Evolutionary conservation across 2,329 filamentous ascomycete genomes (phyloP).

Genomic region (Canariomyces notabilis): DNA sequence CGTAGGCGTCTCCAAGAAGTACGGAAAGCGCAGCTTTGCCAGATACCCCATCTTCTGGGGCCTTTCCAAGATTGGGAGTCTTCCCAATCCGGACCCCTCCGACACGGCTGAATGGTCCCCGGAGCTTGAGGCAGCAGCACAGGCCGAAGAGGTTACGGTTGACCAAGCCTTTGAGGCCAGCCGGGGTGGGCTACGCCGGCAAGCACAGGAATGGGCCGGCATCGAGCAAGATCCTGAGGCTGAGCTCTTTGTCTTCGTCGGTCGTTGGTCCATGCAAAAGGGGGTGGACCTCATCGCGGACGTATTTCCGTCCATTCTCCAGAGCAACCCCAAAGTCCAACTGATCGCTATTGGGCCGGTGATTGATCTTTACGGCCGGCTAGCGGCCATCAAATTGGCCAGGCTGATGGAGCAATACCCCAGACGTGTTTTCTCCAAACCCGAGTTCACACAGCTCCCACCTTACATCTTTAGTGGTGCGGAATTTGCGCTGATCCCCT

Average conservation of each 20-base stretch:
- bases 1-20: conserved; percentile 63
- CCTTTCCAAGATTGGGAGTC: conserved; percentile 53
- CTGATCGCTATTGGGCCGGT: conserved; percentile 58
- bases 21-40: conserved; percentile 60
- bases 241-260: conserved; percentile 62
- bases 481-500: conserved; percentile 63
- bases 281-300: conserved; percentile 64
- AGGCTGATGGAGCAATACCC: conserved; percentile 61
- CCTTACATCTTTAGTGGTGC: conserved; percentile 63
- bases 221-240: conserved; percentile 55
- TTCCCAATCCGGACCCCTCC: conserved; percentile 61
- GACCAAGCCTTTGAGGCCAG: conserved; percentile 49
- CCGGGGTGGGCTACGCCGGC: conserved; percentile 48
- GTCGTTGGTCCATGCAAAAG: conserved; percentile 64
- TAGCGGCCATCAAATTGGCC: conserved; percentile 58
- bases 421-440: conserved; percentile 58
- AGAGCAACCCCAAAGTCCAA: conserved; percentile 53
- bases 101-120: conserved; percentile 55
- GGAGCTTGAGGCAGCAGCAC: conserved; percentile 39
- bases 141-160: conserved; percentile 43
- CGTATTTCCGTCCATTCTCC: conserved; percentile 57
- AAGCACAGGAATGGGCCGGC: conserved; percentile 63
- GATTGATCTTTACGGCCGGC: conserved; percentile 63
- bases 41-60: conserved; percentile 67
- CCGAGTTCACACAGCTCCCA: conserved; percentile 60